Conservation (phyloP, 768 basidiomycete genomes). For the Cyclocybe cylindracea region DNA sequence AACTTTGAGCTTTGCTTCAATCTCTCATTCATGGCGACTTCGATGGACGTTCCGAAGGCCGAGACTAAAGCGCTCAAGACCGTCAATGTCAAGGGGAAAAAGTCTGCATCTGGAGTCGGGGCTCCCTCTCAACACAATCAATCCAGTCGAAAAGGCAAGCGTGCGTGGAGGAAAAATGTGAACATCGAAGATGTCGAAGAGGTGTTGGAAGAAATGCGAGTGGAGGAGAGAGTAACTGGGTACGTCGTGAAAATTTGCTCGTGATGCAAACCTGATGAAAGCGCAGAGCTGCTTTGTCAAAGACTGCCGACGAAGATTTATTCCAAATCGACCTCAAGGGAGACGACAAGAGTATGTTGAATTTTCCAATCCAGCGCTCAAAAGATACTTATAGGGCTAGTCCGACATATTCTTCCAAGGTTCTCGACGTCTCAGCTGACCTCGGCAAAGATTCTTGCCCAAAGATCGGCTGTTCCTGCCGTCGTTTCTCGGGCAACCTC, state of each 20-base stretch:
- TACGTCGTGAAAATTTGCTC: conserved; percentile 32
- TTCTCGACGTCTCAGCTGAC: conserved; percentile 56
- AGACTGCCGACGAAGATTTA: conserved; percentile 69
- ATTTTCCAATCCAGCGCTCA: neutral
- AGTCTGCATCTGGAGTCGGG: conserved; percentile 35
- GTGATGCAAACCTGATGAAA: neutral
- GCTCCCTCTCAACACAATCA: conserved; percentile 68
- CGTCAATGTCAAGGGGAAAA: conserved; percentile 17
- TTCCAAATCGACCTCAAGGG: conserved; percentile 83
- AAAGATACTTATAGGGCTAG: conserved; percentile 31
- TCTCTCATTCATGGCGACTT: no score
- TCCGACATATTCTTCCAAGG: conserved; percentile 58
- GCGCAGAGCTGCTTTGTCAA: conserved; percentile 59
- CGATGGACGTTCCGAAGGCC: no score
- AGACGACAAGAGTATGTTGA: conserved; percentile 64
- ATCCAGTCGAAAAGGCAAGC: conserved; percentile 86
- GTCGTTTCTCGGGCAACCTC: conserved; percentile 61
- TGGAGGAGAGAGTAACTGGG: conserved; percentile 84
- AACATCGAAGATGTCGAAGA: conserved; percentile 79
- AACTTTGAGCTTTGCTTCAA: no score
- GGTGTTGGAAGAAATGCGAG: conserved; percentile 71
- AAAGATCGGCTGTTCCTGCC: conserved; percentile 88
- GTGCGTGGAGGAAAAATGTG: conserved; percentile 92
- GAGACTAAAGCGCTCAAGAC: no score
- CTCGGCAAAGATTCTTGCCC: conserved; percentile 77